Evolutionary conservation across 1,284 basidiomycete species (phyloP), one percentile per base, ranked within the genome.

Genomic region (Ganoderma multipileum): DNA sequence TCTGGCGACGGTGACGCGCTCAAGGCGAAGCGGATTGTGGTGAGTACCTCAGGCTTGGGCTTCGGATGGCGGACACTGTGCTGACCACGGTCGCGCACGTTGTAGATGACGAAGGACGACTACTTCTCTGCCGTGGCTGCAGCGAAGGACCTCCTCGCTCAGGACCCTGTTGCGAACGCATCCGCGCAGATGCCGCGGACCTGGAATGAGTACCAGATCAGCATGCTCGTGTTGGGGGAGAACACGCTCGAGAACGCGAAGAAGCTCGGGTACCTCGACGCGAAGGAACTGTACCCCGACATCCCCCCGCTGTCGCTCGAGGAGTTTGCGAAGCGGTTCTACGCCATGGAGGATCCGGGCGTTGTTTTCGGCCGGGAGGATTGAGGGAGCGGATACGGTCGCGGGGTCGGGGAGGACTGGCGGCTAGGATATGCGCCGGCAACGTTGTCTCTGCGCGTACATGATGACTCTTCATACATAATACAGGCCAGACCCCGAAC

Each of bases 211-310:
- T 77, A 78, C 58, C 42, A 41, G 62, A 26, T 69, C 61, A 75
- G 71, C 62, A 64, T 78, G 30, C 71, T 73, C 63, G 52, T 76
- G 57, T 62, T 74, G 4, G 68, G 70, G 23, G 75, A 67, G 54
- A 61, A 61, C 65, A 68, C 73, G 11, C 54, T 76, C 11, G 74
- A 71, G 63, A 73, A 73, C 58, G 76, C 76, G 28, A 74, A 73
- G 68, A 47, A 61, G 41, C 63, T 72, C 7, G 76, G 76, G 23
- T 73, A 73, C 28, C 68, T 78, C 12, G 74, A 76, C 52, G 75
- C 68, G 33, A 63, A 68, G 42, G 73, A 75, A 64, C 66, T 78
- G 33, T 78, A 78, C 47, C 73, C 75, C 3, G 76, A 76, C 57
- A 61, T 72, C 20, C 55, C 68, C n/a, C 66, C 63, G 41, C 60